Conservation (phyloP, 176 grass and related monocot genomes). For the Cymbopogon citratus region DNA sequence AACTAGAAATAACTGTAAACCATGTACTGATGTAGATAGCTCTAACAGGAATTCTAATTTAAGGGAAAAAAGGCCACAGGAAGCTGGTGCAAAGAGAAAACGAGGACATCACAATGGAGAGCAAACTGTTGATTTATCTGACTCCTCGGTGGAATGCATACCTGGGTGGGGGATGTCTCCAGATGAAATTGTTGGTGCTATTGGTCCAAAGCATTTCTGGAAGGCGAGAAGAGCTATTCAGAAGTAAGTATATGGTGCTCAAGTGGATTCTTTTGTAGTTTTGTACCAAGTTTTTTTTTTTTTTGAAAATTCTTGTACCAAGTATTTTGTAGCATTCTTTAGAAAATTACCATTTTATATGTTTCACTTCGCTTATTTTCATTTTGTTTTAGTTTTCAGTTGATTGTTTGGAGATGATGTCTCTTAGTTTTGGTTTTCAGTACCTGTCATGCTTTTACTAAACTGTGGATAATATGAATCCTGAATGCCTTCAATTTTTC, state of each 20-base stretch:
- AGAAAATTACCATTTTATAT: background rate
- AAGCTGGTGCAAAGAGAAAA: conserved; percentile 22
- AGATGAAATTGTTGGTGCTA: conserved; percentile 45
- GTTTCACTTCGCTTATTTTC: background rate
- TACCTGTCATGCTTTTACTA: background rate
- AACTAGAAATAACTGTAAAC: conserved; percentile 12
- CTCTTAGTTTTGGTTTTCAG: background rate
- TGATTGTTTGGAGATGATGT: background rate
- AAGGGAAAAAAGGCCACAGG: background rate
- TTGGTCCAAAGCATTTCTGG: conserved; percentile 61
- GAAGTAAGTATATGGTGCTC: conserved; percentile 34
- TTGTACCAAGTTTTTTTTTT: background rate
- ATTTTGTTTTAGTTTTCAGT: conserved; percentile 5
- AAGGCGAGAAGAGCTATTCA: conserved; percentile 61
- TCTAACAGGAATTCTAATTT: conserved; percentile 5
- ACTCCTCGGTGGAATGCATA: conserved; percentile 20
- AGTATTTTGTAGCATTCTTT: background rate
- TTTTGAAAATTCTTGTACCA: background rate
- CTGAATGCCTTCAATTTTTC: background rate
- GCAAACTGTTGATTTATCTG: conserved; percentile 28
- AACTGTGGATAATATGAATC: background rate
- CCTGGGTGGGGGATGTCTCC: conserved; percentile 37
- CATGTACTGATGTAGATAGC: background rate
- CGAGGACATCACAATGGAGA: background rate
- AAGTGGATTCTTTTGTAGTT: background rate